These are phyloP conservation scores for Mycosphaerella sp. DNA, from an alignment of 2,329 filamentous ascomycete species.

Conservation along the genomic window DNA sequence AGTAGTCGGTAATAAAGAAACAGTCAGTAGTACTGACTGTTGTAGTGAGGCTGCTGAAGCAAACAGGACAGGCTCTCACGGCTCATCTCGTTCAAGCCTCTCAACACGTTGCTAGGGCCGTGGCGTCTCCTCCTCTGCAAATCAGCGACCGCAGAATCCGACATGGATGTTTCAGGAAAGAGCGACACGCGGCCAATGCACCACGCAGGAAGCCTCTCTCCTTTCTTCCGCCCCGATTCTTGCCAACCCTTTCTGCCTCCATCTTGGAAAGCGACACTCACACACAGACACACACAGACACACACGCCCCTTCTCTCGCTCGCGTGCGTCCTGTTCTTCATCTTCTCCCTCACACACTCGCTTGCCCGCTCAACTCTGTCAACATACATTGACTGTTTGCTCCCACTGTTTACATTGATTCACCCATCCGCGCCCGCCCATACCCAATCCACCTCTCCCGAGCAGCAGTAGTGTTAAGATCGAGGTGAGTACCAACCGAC, in stretches of 20 bases:
- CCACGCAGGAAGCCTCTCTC: conserved; percentile 7
- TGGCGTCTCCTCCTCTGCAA: not conserved
- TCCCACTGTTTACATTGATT: conserved; percentile 11
- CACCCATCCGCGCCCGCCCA: not conserved
- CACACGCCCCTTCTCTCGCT: conserved; percentile 13
- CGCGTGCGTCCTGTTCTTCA: conserved; percentile 5
- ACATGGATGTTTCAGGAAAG: not conserved
- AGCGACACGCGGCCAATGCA: conserved; percentile 6
- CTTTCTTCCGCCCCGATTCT: conserved; percentile 10
- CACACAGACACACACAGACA: not conserved
- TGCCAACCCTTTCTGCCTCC: conserved; percentile 6
- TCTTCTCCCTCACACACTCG: conserved; percentile 9
- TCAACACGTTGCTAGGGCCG: not conserved
- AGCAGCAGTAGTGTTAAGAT: conserved; percentile 14
- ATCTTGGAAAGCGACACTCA: not conserved
- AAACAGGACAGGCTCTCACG: too few relatives aligned
- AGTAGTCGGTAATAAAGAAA: too few relatives aligned
- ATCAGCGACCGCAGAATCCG: not conserved
- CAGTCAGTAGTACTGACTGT: too few relatives aligned
- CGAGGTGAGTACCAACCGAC: conserved; percentile 10
- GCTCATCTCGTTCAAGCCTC: not conserved
- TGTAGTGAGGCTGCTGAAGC: too few relatives aligned
- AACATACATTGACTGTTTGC: conserved; percentile 9
- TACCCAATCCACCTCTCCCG: conserved; percentile 2
- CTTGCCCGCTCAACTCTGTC: conserved; percentile 5